Evolutionary conservation across 306 rosid species (phyloP), one percentile per base, ranked within the genome.

Genomic region (Acacia crassicarpa): DNA sequence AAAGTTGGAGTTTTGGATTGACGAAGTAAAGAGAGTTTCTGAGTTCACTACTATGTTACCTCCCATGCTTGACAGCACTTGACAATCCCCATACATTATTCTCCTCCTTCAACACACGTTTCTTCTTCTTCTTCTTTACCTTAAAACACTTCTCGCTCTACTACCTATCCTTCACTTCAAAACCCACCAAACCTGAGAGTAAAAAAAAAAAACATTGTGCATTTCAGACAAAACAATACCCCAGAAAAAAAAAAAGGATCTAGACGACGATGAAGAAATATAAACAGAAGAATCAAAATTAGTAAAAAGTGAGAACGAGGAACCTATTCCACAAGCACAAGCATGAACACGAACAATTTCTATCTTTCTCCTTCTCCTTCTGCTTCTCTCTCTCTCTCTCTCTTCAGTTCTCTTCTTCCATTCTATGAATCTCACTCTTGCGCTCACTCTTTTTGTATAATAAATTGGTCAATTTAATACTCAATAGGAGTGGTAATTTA

Each of bases 21-120:
- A 85, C 0, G 99, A 93, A 5, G 99, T 86, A 68, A 91, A 93
- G 45, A 90, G 85, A 17, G 85, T 80, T 40, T 95, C 99, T 9
- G 97, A 67, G 84, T 90, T 85, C 41, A 89, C 94, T 51, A 93
- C 96, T 48, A 91, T 92, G 83, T 88, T 90, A 69, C 90, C 91
- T 88, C 94, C 95, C 88, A 95, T 91, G 54, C 82, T 89, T 83
- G 97, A 84, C 91, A 95, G 89, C 65, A 95, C 98, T 91, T 95
- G 98, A 82, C 99, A 95, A 89, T 95, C 94, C 80, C 98, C 98
- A 91, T 88, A 95, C 99, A 93, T 89, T 80, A 48, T 85, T 46
- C 70, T 74, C 25, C 11, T 65, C 67, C 38, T 16, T 38, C 35
- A 76, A 67, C 74, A 48, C 69, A 80, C 83, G 70, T 74, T 33